These are phyloP conservation scores for Gossypium davidsonii DNA, from an alignment of 441 rosid species.

Conservation along the genomic window DNA sequence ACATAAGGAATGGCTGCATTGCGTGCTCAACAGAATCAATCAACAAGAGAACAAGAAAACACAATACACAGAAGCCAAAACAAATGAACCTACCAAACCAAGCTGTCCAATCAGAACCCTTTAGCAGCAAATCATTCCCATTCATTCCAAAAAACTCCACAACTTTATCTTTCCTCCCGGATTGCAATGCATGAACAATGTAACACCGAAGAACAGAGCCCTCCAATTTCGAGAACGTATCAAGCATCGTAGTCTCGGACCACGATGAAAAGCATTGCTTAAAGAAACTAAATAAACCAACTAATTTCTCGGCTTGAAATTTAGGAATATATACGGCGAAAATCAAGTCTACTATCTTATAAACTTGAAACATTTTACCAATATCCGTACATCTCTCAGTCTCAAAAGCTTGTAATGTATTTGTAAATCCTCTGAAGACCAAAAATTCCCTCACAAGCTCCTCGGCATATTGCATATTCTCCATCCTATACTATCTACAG, in stretches of 20 bases:
- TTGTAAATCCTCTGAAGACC: constrained; percentile 61
- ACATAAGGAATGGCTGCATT: constrained; percentile 54
- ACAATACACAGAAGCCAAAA: neutral
- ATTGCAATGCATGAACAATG: constrained; percentile 40
- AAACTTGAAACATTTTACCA: constrained; percentile 53
- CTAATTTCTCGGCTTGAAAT: constrained; percentile 47
- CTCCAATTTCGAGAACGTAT: constrained; percentile 48
- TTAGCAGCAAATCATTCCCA: constrained; percentile 48
- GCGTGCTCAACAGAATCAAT: constrained; percentile 13
- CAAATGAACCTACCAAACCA: constrained; percentile 53
- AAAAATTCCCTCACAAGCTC: constrained; percentile 66
- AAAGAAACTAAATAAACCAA: constrained; percentile 41
- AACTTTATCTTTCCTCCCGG: constrained; percentile 47
- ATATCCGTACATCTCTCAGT: constrained; percentile 50
- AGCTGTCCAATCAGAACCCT: constrained; percentile 45
- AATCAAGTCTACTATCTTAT: constrained; percentile 49
- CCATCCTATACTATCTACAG: constrained; percentile 32
- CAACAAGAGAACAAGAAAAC: neutral
- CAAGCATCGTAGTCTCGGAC: constrained; percentile 28
- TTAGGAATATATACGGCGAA: constrained; percentile 50
- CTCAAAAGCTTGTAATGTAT: constrained; percentile 52
- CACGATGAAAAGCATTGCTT: constrained; percentile 46
- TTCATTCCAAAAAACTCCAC: constrained; percentile 43
- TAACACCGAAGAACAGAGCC: constrained; percentile 46
- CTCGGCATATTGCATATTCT: constrained; percentile 61